Conservation (phyloP, 2,329 filamentous ascomycete species). For the Didymella sp. region DNA sequence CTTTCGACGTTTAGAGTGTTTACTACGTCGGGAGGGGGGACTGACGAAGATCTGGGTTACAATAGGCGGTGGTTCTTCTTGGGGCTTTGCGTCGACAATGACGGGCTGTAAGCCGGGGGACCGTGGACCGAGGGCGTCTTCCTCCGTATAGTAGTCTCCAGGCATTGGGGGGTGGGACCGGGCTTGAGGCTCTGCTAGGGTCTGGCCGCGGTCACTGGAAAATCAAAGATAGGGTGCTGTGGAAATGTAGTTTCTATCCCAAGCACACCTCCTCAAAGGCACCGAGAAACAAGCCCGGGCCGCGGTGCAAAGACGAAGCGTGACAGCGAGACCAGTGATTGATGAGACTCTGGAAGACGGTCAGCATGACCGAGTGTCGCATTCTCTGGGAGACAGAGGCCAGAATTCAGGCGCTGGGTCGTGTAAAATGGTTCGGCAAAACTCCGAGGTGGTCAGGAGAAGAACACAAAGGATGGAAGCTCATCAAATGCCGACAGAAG, state of each 20-base stretch:
- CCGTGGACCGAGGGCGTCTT: conserved; percentile 53
- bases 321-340: conserved; percentile 31
- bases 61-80: conserved; percentile 58
- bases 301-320: conserved; percentile 28
- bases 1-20: conserved; percentile 60
- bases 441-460: conserved; percentile 15
- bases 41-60: conserved; percentile 43
- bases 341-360: conserved; percentile 32
- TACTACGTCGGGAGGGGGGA: conserved; percentile 57
- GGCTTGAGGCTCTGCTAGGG: conserved; percentile 24
- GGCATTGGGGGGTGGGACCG: conserved; percentile 39
- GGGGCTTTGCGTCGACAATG: conserved; percentile 57
- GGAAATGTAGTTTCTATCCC: conserved; percentile 23
- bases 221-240: background rate
- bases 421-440: conserved; percentile 17
- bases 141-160: conserved; percentile 58
- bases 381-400: conserved; percentile 22
- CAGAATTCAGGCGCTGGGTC: conserved; percentile 9
- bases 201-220: conserved; percentile 6
- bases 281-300: conserved; percentile 25
- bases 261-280: conserved; percentile 32
- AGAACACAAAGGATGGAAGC: conserved; percentile 14
- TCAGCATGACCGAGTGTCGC: conserved; percentile 37
- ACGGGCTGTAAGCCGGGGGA: conserved; percentile 53
- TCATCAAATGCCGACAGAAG: conserved; percentile 22